phyloP scores from a whole-genome alignment of 2,329 filamentous ascomycete species.

The Calonectria pauciramosa region DNA sequence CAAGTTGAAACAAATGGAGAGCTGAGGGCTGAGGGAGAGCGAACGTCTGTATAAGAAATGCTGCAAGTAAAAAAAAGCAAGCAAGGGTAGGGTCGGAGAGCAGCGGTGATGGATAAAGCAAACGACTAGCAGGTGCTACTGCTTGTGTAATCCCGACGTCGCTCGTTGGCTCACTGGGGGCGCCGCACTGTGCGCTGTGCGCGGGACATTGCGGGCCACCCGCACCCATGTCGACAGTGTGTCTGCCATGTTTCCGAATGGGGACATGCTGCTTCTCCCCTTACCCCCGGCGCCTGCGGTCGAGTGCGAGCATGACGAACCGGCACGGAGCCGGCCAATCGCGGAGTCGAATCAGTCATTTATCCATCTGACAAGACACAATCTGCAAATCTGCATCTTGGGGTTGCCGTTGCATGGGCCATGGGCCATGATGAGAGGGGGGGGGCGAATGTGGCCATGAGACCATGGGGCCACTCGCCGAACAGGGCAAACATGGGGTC shows the following conservation, averaged over 20 bases:
- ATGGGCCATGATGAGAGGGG: not conserved
- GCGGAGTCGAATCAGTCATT: not conserved
- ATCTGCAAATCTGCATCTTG: conserved; percentile 14
- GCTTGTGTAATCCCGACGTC: conserved; percentile 39
- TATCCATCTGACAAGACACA: conserved; percentile 5
- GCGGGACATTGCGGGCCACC: not conserved
- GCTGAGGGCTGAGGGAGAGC: not conserved
- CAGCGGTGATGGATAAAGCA: conserved; percentile 10
- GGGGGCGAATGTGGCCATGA: conserved; percentile 4
- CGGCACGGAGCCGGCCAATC: not conserved
- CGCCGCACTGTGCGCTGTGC: not conserved
- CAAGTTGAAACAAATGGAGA: not conserved
- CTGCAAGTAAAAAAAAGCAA: not conserved
- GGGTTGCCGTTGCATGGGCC: conserved; percentile 11
- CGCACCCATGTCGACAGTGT: not conserved
- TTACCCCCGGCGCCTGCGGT: conserved; percentile 23
- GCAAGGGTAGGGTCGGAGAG: not conserved
- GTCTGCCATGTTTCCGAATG: conserved; percentile 28
- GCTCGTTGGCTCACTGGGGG: conserved; percentile 34
- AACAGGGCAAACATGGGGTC: conserved; percentile 17
- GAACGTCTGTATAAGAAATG: conserved; percentile 4
- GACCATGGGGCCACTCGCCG: conserved; percentile 8
- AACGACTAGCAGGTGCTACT: not conserved
- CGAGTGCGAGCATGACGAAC: not conserved
- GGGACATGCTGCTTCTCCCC: conserved; percentile 8